A percentile compares a stretch with the other conserved stretches of the same genome.
Conservation (phyloP, 768 basidiomycete species). For the Cubamyces lactineus region DNA sequence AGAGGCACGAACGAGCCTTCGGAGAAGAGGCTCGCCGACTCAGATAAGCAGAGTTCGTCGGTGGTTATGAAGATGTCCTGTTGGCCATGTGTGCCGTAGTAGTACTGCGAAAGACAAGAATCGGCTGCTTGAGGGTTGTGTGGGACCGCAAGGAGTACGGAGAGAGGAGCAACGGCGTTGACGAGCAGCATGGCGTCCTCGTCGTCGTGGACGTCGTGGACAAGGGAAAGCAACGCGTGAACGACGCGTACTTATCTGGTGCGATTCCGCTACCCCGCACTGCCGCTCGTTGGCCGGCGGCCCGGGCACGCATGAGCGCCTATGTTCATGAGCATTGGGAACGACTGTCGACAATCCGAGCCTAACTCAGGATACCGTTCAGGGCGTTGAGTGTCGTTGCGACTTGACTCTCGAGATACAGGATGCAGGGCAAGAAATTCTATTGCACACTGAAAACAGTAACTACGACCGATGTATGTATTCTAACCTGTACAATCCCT, state of each 20-base stretch:
- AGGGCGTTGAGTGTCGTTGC: too few species aligned
- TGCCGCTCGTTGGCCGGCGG: too few species aligned
- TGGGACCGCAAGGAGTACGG: conserved; percentile 46
- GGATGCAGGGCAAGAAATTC: neutral
- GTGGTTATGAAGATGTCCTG: conserved; percentile 53
- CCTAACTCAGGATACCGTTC: too few species aligned
- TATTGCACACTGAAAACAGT: conserved; percentile 21
- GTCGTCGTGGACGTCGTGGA: conserved; percentile 8
- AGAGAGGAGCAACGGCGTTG: conserved; percentile 19
- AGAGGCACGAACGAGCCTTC: conserved; percentile 34
- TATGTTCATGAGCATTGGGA: too few species aligned
- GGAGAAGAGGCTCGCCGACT: conserved; percentile 27
- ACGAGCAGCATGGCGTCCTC: conserved; percentile 20
- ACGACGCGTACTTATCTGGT: too few species aligned
- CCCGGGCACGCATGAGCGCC: too few species aligned
- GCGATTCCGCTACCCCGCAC: too few species aligned
- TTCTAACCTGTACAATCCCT: conserved; percentile 12
- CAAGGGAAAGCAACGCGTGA: neutral
- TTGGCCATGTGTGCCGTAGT: conserved; percentile 60
- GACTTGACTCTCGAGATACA: too few species aligned
- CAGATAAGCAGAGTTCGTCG: conserved; percentile 42
- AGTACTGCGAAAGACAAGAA: conserved; percentile 52
- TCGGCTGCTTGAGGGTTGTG: conserved; percentile 43
- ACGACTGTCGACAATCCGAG: too few species aligned
- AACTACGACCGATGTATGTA: conserved; percentile 15